Percentiles rank a stretch among this genome's conserved stretches.
phyloP scores from a whole-genome alignment of 192 early-diverging fungal genomes.

The Phlyctochytrium bullatum region DNA sequence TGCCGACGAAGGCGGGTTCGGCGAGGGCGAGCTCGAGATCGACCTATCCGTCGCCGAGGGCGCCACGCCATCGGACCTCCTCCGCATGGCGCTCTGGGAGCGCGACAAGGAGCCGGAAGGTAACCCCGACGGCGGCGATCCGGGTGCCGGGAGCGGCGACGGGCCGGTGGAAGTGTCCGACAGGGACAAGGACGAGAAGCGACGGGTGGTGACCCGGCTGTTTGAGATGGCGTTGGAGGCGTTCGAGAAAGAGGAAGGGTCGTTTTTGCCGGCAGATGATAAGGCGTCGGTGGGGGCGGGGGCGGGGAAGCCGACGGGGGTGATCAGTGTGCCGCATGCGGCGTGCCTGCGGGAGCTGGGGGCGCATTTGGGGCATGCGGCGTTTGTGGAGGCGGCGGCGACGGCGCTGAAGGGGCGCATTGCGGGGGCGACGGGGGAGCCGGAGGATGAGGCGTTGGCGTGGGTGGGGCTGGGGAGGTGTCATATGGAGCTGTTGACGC shows the following conservation, averaged over 20 bases:
- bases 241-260: not conserved
- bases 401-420: not conserved
- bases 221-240: not conserved
- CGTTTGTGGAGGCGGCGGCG: not conserved
- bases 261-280: too few relatives aligned
- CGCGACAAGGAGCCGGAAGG: too few relatives aligned
- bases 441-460: not conserved
- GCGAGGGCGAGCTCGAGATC: not conserved
- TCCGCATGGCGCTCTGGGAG: too few relatives aligned
- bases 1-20: too few relatives aligned
- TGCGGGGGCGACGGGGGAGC: not conserved
- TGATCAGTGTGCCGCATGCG: not conserved
- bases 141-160: too few relatives aligned
- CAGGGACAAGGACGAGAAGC: too few relatives aligned
- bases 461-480: not conserved
- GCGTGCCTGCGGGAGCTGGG: not conserved
- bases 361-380: not conserved
- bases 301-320: too few relatives aligned
- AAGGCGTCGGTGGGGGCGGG: too few relatives aligned
- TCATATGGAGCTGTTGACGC: not conserved
- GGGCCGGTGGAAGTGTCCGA: too few relatives aligned
- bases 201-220: not conserved
- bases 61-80: too few relatives aligned
- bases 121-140: too few relatives aligned
- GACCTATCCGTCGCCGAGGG: too few relatives aligned